Base-by-base conservation (phyloP, 2,329 filamentous ascomycete genomes). In the Ceratocystis eucalypticola region DNA sequence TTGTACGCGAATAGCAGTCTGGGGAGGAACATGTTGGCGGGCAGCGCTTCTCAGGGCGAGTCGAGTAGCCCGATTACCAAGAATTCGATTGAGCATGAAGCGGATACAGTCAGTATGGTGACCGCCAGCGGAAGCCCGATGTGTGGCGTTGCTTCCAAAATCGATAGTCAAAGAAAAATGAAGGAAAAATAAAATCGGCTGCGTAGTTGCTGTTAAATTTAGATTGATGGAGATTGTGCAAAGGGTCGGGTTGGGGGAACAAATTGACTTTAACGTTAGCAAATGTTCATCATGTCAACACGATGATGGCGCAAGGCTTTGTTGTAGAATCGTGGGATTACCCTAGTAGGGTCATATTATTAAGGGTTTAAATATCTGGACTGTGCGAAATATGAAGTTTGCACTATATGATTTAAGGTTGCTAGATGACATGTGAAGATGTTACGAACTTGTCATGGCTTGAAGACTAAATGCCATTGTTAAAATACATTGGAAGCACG, bases 31-130 rank as follows among this genome's bases (percentile, higher is more conserved):
- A 61, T 68, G 66, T 48, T 66, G 61, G 45, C 62, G 64, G 25
- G 64, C 61, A 10, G 66, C 66, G 55, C 66, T 68, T 25, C 66
- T 64, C 5, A 68, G 61, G 44, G 66, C 66, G 12, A 68, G 62
- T 5, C 64, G 59, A 37, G 66, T 53, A 12, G 66, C 66, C 44
- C 66, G 64, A 12, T 53, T 65, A 8, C 66, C 66, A 10, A 68
- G 61, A 30, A 66, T 17, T 30, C 64, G 59, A 55, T 64, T 61
- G 22, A 68, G 37, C 64, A 68, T 68, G 44, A 17, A n/a, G 25
- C 45, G 17, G 12, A 46, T 25, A n/a, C 45, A 10, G 45, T 57
- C 10, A 15, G 15, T 48, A 3, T 3, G 41, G 10, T 28, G 55
- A 17, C 25, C n/a, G 7, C 33, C 22, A 17, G 20, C 8, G 8